Percentiles rank a stretch among this genome's conserved stretches.
Conservation (phyloP, 441 rosid genomes). For the Gossypium aridum region DNA sequence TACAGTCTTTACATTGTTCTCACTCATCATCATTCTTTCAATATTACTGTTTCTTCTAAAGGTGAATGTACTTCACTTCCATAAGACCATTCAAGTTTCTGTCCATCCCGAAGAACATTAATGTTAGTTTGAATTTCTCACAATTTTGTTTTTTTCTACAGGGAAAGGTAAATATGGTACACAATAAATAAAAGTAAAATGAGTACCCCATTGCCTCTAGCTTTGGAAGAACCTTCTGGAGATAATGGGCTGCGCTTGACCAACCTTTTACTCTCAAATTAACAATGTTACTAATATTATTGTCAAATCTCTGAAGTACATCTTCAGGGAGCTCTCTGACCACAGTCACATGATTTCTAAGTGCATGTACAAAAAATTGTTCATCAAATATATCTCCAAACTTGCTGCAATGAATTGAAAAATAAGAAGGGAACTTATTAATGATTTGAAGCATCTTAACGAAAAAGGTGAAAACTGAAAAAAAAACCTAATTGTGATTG, state of each 20-base stretch:
- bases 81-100: neutral
- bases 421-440: constrained; percentile 46
- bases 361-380: constrained; percentile 71
- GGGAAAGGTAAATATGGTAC: neutral
- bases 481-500: neutral
- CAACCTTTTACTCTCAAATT: constrained; percentile 91
- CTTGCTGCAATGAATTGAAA: constrained; percentile 44
- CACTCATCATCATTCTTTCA: neutral
- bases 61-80: neutral
- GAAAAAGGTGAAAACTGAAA: constrained; percentile 11
- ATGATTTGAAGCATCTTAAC: constrained; percentile 69
- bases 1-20: neutral
- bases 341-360: constrained; percentile 67
- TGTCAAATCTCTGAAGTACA: constrained; percentile 66
- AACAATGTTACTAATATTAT: constrained; percentile 85
- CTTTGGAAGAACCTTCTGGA: constrained; percentile 88
- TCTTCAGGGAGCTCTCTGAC: constrained; percentile 79
- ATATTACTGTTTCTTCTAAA: neutral
- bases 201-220: constrained; percentile 64
- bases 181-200: neutral
- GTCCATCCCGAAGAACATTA: neutral
- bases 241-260: constrained; percentile 83
- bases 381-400: constrained; percentile 94
- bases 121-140: neutral
- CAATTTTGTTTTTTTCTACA: neutral